Conservation (phyloP, 1,284 basidiomycete species). For the Cutaneotrichosporon cutaneum region DNA sequence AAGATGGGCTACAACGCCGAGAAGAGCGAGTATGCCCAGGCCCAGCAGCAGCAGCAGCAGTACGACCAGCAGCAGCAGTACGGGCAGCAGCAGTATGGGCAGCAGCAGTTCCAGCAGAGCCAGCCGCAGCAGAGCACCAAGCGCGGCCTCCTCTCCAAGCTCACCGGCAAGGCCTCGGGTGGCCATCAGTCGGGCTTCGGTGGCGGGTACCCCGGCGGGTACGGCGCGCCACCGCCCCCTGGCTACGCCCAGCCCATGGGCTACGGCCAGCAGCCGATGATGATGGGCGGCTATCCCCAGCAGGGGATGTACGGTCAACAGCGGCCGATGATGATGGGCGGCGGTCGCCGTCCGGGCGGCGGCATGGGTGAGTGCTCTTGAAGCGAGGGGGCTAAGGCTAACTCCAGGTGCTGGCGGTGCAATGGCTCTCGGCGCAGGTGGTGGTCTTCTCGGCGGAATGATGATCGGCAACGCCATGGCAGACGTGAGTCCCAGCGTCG, state of each 20-base stretch:
- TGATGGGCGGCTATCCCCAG: conserved; percentile 23
- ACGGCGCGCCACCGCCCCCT: conserved; percentile 14
- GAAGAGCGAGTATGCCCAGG: neutral
- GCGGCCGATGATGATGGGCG: conserved; percentile 17
- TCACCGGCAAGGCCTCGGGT: conserved; percentile 33
- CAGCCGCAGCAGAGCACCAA: conserved; percentile 21
- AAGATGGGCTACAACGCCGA: conserved; percentile 16
- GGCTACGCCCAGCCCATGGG: conserved; percentile 17
- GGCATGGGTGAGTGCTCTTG: conserved; percentile 19
- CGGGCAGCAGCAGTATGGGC: conserved; percentile 10
- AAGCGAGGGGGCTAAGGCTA: neutral
- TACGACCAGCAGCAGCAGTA: conserved; percentile 13
- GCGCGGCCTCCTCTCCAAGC: conserved; percentile 44
- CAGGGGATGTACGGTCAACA: conserved; percentile 15
- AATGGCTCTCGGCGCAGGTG: conserved; percentile 45
- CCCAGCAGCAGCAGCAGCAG: neutral
- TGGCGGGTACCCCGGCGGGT: neutral
- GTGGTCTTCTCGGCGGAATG: conserved; percentile 52
- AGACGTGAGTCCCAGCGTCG: conserved; percentile 31
- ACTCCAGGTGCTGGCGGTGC: conserved; percentile 34
- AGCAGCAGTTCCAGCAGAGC: conserved; percentile 13
- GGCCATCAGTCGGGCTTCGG: conserved; percentile 14
- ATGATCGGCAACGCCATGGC: conserved; percentile 47
- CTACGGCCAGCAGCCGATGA: conserved; percentile 28
- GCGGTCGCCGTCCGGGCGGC: conserved; percentile 22